Evolutionary conservation across 805 yeast genomes (phyloP), one percentile per base, ranked within the genome.

Genomic region (Lachancea meyersii): DNA sequence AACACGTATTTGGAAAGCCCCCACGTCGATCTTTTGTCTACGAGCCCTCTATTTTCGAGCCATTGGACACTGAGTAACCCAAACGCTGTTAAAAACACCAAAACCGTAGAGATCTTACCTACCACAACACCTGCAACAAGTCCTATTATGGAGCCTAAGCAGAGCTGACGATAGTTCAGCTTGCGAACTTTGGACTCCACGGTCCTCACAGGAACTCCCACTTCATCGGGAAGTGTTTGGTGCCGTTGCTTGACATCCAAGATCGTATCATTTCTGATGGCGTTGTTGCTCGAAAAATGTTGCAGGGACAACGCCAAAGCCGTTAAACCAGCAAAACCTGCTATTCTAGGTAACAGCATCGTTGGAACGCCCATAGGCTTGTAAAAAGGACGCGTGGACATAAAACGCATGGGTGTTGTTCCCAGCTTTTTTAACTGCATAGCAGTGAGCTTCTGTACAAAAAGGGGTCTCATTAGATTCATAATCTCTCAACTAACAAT

Each of bases 61-160:
- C 55, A 59, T 45, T 58, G 59, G 31, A 58, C 27, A 13, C 50
- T 43, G 7, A 59, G 36, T 7, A 55, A 35, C 1, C 57, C 54
- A 11, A 49, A 36, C 5, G 53, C 52, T 3, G 55, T 44, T 13
- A 52, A 21, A 38, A 53, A 58, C 13, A 56, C 51, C 19, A 55
- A 40, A n/a, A 50, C 26, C 2, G 52, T 47, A 2, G 62, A 57
- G 3, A 59, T 40, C 39, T 57, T 57, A n/a, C 55, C 57, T 16
- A 59, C 46, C 1, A 57, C 43, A 6, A 57, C 46, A 7, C 62
- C 64, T n/a, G 48, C 38, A 17, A 52, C 48, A 2, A 59, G 40
- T 5, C 64, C 64, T 11, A 52, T 35, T 5, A 59, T 47, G 2
- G 64, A 59, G 8, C 64, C 64, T 4, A 53, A 37, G 37, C 61